phyloP scores from a whole-genome alignment of 208 protist genomes.

The Trypanosoma boissoni region DNA sequence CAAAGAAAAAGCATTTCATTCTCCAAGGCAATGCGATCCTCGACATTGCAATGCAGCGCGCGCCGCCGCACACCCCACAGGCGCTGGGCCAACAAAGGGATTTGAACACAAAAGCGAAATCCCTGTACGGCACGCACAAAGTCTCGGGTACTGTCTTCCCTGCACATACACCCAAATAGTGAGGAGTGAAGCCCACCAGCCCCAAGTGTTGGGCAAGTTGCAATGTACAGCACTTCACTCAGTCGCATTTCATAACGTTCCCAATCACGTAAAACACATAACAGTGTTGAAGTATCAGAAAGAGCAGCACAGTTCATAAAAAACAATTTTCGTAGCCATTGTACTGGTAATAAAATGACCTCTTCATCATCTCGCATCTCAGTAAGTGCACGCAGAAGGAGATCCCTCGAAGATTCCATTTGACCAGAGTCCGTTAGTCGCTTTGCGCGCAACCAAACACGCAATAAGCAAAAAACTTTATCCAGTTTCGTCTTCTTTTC shows the following conservation, averaged over 20 bases:
- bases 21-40: constrained; percentile 7
- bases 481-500: neutral
- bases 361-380: neutral
- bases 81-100: constrained; percentile 19
- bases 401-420: constrained; percentile 12
- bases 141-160: neutral
- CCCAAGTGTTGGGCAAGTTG: constrained; percentile 14
- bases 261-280: neutral
- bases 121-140: neutral
- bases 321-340: constrained; percentile 20
- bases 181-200: constrained; percentile 10
- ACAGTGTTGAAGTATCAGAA: constrained; percentile 6
- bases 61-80: constrained; percentile 7
- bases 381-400: constrained; percentile 8
- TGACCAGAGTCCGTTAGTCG: constrained; percentile 10
- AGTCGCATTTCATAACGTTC: neutral
- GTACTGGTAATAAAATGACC: neutral
- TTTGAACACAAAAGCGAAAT: constrained; percentile 16
- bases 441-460: constrained; percentile 17
- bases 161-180: constrained; percentile 1
- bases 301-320: constrained; percentile 25
- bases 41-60: neutral
- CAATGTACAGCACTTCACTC: constrained; percentile 12
- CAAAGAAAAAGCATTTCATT: constrained; percentile 18
- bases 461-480: constrained; percentile 5